Percentiles rank a stretch among this genome's conserved stretches.
phyloP scores from a whole-genome alignment of 768 basidiomycete species.

The Royoungia palumana region DNA sequence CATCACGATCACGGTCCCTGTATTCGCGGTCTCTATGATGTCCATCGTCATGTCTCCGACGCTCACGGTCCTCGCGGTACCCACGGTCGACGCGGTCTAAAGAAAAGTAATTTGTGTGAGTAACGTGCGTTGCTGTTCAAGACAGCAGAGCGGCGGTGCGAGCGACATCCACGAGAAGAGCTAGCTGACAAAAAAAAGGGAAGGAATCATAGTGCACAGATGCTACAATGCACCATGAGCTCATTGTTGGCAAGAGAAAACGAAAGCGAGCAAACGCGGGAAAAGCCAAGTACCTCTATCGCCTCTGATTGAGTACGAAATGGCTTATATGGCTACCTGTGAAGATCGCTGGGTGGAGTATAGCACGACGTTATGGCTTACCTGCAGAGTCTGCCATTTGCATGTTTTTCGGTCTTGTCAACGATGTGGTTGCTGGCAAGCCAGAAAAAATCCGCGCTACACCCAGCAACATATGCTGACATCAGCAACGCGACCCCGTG shows the following conservation, averaged over 20 bases:
- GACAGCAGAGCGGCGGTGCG: conserved; percentile 41
- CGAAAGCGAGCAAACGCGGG: conserved; percentile 28
- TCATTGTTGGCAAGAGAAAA: conserved; percentile 48
- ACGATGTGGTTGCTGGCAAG: conserved; percentile 26
- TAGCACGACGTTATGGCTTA: conserved; percentile 37
- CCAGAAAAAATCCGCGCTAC: conserved; percentile 19
- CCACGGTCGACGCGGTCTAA: conserved; percentile 48
- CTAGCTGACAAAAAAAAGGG: conserved; percentile 51
- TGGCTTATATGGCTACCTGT: conserved; percentile 28
- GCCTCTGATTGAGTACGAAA: conserved; percentile 31
- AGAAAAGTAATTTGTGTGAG: conserved; percentile 50
- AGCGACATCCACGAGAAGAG: conserved; percentile 43
- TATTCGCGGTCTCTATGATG: conserved; percentile 52
- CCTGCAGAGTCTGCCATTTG: conserved; percentile 53
- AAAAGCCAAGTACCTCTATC: conserved; percentile 34
- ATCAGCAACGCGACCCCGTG: conserved; percentile 22
- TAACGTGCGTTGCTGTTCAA: conserved; percentile 42
- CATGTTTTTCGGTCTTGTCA: conserved; percentile 15
- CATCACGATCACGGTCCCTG: conserved; percentile 40
- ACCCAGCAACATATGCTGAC: conserved; percentile 20
- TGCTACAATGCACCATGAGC: conserved; percentile 59
- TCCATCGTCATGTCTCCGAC: conserved; percentile 60
- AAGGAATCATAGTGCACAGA: conserved; percentile 45
- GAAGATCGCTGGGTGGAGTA: conserved; percentile 20
- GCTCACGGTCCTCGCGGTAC: conserved; percentile 62